These are phyloP conservation scores for Beauveria caledonica DNA, from an alignment of 2,329 filamentous ascomycete species.

Conservation along the genomic window DNA sequence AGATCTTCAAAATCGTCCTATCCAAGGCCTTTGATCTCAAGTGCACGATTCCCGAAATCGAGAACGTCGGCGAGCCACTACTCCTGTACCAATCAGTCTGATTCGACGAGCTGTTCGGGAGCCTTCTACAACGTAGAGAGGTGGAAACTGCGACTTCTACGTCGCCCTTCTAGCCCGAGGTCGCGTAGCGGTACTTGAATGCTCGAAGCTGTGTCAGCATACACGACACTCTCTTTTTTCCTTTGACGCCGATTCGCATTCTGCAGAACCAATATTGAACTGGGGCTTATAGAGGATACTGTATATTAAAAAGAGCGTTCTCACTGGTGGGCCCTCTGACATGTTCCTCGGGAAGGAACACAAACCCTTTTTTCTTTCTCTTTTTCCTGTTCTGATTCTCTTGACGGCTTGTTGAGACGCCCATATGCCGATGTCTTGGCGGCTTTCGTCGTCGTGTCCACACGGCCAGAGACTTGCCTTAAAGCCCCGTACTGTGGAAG, in stretches of 20 bases:
- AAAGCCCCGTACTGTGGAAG: neutral
- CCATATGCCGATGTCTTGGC: neutral
- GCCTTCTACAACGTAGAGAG: neutral
- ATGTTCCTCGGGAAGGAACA: conserved; percentile 7
- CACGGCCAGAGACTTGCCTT: neutral
- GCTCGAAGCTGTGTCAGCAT: neutral
- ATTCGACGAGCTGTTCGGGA: neutral
- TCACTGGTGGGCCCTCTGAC: conserved; percentile 6
- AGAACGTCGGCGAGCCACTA: conserved; percentile 92
- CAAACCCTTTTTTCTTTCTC: neutral
- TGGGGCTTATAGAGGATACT: conserved; percentile 7
- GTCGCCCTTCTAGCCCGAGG: neutral
- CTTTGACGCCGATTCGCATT: neutral
- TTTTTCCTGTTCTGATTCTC: neutral
- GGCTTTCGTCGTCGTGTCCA: neutral
- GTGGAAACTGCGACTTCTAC: neutral
- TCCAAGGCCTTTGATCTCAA: conserved; percentile 98
- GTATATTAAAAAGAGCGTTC: conserved; percentile 4
- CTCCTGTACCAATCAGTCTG: conserved; percentile 70
- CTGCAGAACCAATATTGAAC: neutral
- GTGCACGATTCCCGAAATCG: conserved; percentile 98
- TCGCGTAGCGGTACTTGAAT: neutral
- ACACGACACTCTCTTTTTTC: neutral
- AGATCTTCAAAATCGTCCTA: conserved; percentile 99
- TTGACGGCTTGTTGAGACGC: neutral